phyloP scores from a whole-genome alignment of 1,139 yeast species.

The Taphrina pruni region DNA sequence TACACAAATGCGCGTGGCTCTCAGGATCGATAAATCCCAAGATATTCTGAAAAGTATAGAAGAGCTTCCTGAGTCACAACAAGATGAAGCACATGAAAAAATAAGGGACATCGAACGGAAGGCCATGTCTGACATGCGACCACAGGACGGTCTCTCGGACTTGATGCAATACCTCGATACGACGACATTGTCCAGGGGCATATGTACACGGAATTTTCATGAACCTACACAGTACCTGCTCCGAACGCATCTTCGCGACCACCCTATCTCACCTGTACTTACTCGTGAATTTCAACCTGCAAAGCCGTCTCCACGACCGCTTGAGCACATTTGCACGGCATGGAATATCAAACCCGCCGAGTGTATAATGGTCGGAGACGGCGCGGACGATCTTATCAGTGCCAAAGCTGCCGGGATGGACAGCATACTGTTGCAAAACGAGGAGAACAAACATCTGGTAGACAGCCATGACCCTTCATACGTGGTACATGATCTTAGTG shows the following conservation, averaged over 20 bases:
- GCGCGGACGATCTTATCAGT: slow-evolving; percentile 67
- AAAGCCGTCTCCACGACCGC: slow-evolving; percentile 68
- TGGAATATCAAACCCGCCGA: slow-evolving; percentile 57
- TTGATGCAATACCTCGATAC: slow-evolving; percentile 53
- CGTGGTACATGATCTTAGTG: slow-evolving; percentile 34
- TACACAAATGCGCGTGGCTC: slow-evolving; percentile 61
- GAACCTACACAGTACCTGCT: slow-evolving; percentile 56
- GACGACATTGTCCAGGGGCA: slow-evolving; percentile 57
- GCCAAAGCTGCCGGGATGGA: slow-evolving; percentile 65
- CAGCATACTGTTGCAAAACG: slow-evolving; percentile 56
- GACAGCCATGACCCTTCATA: slow-evolving; percentile 16
- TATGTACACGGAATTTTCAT: slow-evolving; percentile 65
- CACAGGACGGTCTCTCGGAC: slow-evolving; percentile 55
- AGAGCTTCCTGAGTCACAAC: slow-evolving; percentile 51
- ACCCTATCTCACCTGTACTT: slow-evolving; percentile 58
- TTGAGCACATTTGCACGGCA: slow-evolving; percentile 59
- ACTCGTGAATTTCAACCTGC: slow-evolving; percentile 69
- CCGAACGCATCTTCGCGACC: slow-evolving; percentile 55
- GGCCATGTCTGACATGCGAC: slow-evolving; percentile 65
- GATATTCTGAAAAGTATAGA: slow-evolving; percentile 62
- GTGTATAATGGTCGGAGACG: slow-evolving; percentile 72
- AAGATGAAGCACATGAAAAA: slow-evolving; percentile 57
- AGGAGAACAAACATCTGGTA: slow-evolving; percentile 19
- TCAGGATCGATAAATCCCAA: slow-evolving; percentile 58
- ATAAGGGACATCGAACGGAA: slow-evolving; percentile 60